Evolutionary conservation across 2,329 filamentous ascomycete species (phyloP), one percentile per base, ranked within the genome.

Genomic region (Bipolaris victoriae): DNA sequence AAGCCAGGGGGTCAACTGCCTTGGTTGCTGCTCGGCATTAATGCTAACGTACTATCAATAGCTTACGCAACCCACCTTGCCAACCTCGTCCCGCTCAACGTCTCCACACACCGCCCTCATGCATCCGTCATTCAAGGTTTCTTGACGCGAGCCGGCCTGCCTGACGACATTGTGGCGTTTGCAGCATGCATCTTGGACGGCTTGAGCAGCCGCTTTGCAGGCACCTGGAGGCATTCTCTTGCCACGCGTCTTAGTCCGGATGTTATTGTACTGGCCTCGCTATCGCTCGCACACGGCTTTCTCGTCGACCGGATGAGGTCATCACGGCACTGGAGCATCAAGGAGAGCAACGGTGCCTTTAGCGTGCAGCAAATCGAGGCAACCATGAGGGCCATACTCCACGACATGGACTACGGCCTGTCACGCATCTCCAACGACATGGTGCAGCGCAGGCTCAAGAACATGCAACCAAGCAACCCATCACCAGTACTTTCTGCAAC

Each of bases 391-490:
- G 70, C 69, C 35, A 70, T 78, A 6, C 65, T 78, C 10, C 37
- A 62, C 47, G 75, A 78, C 45, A 71, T 77, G 60, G 69, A 77
- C 50, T 78, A 76, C 18, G 67, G 73, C 11, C 67, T 78, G n/a
- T 67, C 68, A 43, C 64, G 66, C 18, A 76, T 78, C 49, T 69
- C 65, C 11, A 58, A 67, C 39, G 68, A 73, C 11, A 73, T 72
- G 64, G 65, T 77, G 40, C 55, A 70, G 57, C 50, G 57, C 31
- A 70, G 69, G 65, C 52, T 73, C 52, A 53, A 55, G 52, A 69
- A 71, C 26, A 73, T 77, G 74, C 65, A 69, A 56, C 64, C 64
- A 16, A 58, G 60, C 15, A 62, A 52, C 39, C 36, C 47, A 3
- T 51, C 29, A 26, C 49, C 47, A 24, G 43, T 29, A 29, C 39